Base-by-base conservation (phyloP, 148 eudicot genomes). In the Chenopodium suecicum region DNA sequence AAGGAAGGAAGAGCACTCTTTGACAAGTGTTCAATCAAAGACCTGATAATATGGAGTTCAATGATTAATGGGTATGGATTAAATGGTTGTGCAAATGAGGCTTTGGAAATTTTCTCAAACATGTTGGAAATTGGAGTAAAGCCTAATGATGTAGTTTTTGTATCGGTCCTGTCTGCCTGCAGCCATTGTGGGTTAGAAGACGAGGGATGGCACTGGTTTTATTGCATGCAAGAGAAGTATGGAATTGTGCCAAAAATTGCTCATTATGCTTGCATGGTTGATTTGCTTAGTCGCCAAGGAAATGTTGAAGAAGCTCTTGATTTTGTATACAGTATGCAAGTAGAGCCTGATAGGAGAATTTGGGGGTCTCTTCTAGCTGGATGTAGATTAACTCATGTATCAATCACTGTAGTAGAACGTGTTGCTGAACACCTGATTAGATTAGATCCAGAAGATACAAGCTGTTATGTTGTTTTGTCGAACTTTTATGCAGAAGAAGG, bases 311-410 rank as follows among this genome's bases (percentile, higher is more conserved):
- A 85, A 83, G 95, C 93, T 80, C 83, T 92, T 62, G 91, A 90
- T 47, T 92, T 92, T 88, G 93, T 89, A 75, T 85, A 87, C 77
- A 84, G 72, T 37, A 90, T 92, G 95, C 91, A 89, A 19, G 76
- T 90, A 66, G 84, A 86, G 79, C 93, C 95, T 76, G 95, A 92
- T 87, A 88, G 85, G 58, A 67, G 93, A 81, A 90, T 92, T 29
- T 92, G 95, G 93, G 95, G 93, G 47, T 88, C 95, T 79, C 78
- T 92, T 84, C 91, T 92, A 71, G 93, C 95, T 84, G 95, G 95
- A 62, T 92, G 93, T 79, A 90, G 86, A 83, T 81, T 82, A 77
- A 85, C 76, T 77, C 64, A 37, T 78, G 90, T 87, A 58, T 82
- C 87, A 48, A 72, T 65, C 69, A 90, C 88, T 52, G 84, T 85